Base-by-base conservation (phyloP, 2,329 filamentous ascomycete genomes). In the Scolecobasidium constrictum region DNA sequence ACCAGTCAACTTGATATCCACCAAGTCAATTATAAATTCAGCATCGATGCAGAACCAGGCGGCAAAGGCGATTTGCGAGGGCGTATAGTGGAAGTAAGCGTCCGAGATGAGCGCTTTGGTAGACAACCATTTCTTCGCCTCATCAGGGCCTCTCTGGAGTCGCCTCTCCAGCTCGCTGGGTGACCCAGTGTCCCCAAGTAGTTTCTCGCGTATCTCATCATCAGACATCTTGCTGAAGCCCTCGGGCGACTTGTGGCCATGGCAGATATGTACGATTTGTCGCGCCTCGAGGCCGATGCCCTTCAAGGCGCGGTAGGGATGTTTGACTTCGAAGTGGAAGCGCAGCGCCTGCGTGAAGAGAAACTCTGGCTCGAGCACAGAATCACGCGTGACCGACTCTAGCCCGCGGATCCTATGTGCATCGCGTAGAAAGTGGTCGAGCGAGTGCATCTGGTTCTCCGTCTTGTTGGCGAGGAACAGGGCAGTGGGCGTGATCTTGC, bases 11-110 rank as follows among this genome's bases (percentile, higher is more conserved):
- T 71, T 70, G 4, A 62, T 59, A 16, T 52, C 51, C 16, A 72
- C 55, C 52, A 67, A 71, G 51, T 68, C 68, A n/a, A 56, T 45
- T 0, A 62, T 59, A 56, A 92, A 64, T 0, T 72, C 75, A 33
- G 69, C 64, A 56, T 96, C 90, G 0, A 81, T 84, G 40, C 93
- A 72, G 12, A 81, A 70, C 20, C 95, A 64, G 0, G 88, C 79
- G 0, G 86, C 81, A 46, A 96, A 73, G 79, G 88, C 88, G 58
- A 96, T 94, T 60, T 98, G 92, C 18, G 85, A 83, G 0, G 92
- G 92, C 0, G 90, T 90, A 64, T 85, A 96, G 61, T 94, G 82
- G 64, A 96, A 95, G 65, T 96, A 96, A n/a, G 78, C 87, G 54
- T 98, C 92, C 19, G 90, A 94, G 47, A 95, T 73, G 40, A 94